Evolutionary conservation across 208 protist genomes (phyloP), one percentile per base, ranked within the genome.

Genomic region (Crithidia expoeki): DNA sequence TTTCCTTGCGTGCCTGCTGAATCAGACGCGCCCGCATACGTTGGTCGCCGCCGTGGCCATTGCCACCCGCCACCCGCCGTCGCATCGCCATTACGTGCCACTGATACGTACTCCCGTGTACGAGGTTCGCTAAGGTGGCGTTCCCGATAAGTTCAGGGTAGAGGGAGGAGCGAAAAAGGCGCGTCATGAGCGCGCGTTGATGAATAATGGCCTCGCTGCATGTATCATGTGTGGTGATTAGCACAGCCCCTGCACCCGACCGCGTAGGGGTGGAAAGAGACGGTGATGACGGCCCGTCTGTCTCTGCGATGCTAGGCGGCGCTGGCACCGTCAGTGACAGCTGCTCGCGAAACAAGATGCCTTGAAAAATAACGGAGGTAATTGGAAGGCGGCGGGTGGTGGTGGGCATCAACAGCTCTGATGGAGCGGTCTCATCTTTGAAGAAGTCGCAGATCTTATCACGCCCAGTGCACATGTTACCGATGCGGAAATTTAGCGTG

Each of bases 41-140:
- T 19, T 28, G 34, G 33, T 57, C 60, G 10, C 11, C 34, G n/a
- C n/a, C 14, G 0, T 34, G 56, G 60, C 57, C 56, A 9, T 4
- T 58, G 2, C 73, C 19, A 1, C 21, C 40, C 0, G 6, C 76
- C 3, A 84, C 61, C 0, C 60, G 34, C 4, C 77, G 74, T 34
- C 75, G 80, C 0, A 91, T 61, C 4, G 79, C 90, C 83, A 95
- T 82, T 44, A 95, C 76, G 61, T 95, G 85, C 65, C 77, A 73
- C 30, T 53, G 36, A 4, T 88, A 10, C n/a, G 47, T 33, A 21
- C 65, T 64, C 11, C 57, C 33, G 49, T 79, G 81, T 53, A 94
- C 50, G 6, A 77, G 49, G 19, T 53, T 36, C 3, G 32, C 30
- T 0, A 85, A 17, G 21, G 76, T 64, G 1, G 34, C 68, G 53